Base-by-base conservation (phyloP, 169 alveolate genomes). In the Cryptosporidium meleagridis region DNA sequence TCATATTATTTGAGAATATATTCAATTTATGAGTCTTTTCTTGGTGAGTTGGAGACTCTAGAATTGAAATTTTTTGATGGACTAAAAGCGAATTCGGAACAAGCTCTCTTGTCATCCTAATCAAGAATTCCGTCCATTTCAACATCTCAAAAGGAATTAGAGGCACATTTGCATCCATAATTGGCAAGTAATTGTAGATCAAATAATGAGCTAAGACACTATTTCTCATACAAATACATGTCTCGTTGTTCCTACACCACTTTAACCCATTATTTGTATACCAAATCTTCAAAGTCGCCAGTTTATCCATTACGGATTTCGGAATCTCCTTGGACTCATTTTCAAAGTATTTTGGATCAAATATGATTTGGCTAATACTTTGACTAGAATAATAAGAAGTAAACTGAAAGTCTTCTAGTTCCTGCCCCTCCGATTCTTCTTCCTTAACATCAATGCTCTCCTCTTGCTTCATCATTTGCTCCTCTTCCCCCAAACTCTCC, bases 111-210 rank as follows among this genome's bases (percentile, higher is more conserved):
- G 92, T 73, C 67, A 65, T 84, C 35, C 23, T 62, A 26, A 92
- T 68, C 18, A 95, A 89, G 65, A 92, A 95, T 29, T 86, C 86
- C 5, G 92, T 68, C 98, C 98, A 95, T 58, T 51, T n/a, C 21
- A 91, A 26, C 48, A 95, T 92, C 70, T 95, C 98, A 21, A 87
- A 86, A 6, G 98, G 98, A 35, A 95, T 84, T 51, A 95, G 85
- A 10, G 97, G 97, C 65, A 85, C 91, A 84, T 95, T 94, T 33
- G 93, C 85, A 67, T 93, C 80, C 62, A 80, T 23, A 37, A 29
- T 59, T 3, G 80, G 75, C 35, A 80, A n/a, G 52, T 44, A 26
- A 12, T 58, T 65, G 53, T 80, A 67, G 16, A 80, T 33, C 55
- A 80, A 59, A 21, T 80, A 80, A 41, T 80, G 45, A 37, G 75